Base-by-base conservation (phyloP, 331 rosid species). In the Arachis monticola region DNA sequence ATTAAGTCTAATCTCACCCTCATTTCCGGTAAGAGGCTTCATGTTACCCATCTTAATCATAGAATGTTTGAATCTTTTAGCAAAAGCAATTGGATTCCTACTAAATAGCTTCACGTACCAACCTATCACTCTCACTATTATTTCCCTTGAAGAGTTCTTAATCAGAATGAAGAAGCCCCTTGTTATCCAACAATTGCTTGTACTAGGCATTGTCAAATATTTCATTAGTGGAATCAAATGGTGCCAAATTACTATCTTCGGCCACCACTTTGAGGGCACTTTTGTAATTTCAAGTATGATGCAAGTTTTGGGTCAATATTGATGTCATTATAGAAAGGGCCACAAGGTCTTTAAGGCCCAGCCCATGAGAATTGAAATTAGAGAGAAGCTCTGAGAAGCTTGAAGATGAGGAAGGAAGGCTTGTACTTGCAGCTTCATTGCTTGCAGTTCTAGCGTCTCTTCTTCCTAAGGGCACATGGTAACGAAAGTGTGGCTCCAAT, bases 11-110 rank as follows among this genome's bases (percentile, higher is more conserved):
- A 91, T 70, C 77, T 91, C 91, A 10, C 94, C 94, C 2, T 69
- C 2, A 0, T 0, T 48, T 8, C 92, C 88, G 2, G 87, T 87
- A 13, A 88, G 93, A 55, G 90, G 90, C 69, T 85, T 91, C 8
- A 87, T 5, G 41, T 88, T 91, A 2, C 97, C 92, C 97, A 91
- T 91, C 69, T 87, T 88, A 64, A 91, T 77, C 86, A 88, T 41
- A 10, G 97, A 88, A 79, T 62, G 72, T 11, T 77, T 82, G 31
- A 91, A 91, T 48, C 88, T 89, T 35, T 6, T 59, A 8, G 83
- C 82, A 61, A 91, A 88, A 9, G 67, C 80, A 0, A 1, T 0
- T 0, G 66, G 61, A 1, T 74, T 32, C 2, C 14, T 2, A 5
- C 88, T 77, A 52, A 88, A 91, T 0, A 47, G 46, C 32, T 38